phyloP scores from a whole-genome alignment of 148 eudicot species.

The Silene latifolia region DNA sequence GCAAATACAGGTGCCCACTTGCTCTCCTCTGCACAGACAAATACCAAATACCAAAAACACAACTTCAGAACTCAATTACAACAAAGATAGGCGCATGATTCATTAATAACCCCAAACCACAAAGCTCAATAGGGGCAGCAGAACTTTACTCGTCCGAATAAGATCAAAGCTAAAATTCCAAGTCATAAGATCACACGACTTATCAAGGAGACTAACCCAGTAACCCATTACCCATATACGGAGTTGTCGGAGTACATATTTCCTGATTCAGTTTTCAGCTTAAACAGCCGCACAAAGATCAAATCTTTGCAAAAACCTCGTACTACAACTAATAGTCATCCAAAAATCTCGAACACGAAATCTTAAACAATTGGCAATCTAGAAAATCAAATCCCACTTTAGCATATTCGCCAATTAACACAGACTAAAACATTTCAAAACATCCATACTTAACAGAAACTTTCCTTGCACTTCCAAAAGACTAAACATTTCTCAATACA shows the following conservation, averaged over 20 bases:
- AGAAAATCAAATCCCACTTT: too few species aligned
- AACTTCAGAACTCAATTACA: slow-evolving; percentile 9
- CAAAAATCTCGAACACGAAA: too few species aligned
- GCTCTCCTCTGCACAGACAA: slow-evolving; percentile 53
- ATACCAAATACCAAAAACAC: slow-evolving; percentile 1
- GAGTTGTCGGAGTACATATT: too few species aligned
- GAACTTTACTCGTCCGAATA: neutral
- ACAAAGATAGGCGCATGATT: neutral
- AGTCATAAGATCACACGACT: neutral
- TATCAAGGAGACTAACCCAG: too few species aligned
- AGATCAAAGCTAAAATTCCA: neutral
- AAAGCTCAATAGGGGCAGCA: neutral
- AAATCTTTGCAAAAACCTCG: neutral
- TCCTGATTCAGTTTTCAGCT: too few species aligned
- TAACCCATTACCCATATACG: too few species aligned
- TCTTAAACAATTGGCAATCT: neutral
- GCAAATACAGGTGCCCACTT: slow-evolving; percentile 90
- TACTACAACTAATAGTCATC: too few species aligned
- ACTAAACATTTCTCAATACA: neutral
- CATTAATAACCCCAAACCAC: neutral
- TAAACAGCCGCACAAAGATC: neutral
- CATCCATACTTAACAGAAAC: neutral
- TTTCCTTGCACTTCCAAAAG: neutral
- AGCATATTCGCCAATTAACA: neutral
- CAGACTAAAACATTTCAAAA: neutral